Evolutionary conservation across 805 yeast species (phyloP), one percentile per base, ranked within the genome.

Genomic region (Yueomyces sinensis): DNA sequence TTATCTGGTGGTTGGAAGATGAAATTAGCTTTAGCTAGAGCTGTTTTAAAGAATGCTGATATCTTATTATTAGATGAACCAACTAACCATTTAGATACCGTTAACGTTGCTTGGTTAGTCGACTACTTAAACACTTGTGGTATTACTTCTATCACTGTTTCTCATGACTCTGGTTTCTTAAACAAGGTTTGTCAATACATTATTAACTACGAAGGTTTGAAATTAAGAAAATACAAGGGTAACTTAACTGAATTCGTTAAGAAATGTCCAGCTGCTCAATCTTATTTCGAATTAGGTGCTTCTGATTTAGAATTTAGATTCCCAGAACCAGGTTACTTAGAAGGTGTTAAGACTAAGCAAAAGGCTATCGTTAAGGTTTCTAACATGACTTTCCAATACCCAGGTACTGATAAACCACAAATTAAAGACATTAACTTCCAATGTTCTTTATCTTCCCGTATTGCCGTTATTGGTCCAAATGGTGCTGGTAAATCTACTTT

Each of bases 1-100:
- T 76, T 91, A 55, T 91, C 98, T 61, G 98, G 98, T 80, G 98
- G 98, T 78, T 89, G 98, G 98, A 91, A 91, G 80, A 89, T 89
- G 98, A 91, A 91, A 72, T 78, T 89, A 66, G 97, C 97, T 63
- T 76, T 89, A 60, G 97, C 98, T 56, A 84, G 96, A 72, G 98
- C 98, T 61, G 96, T 89, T 60, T 78, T 89, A 70, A 83, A 82
- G 76, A 87, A 87, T 70, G 97, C 98, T 60, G 94, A 83, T 68
- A 91, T 89, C 62, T 74, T 89, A 67, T 74, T 89, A 68, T 80
- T 89, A 66, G 98, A 89, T 75, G 98, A 89, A 77, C 98, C 98
- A 72, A 89, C 98, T 62, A 89, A 89, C 82, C 98, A 91, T 76
- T 82, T 91, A 82, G 98, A 91, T 73, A 87, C 95, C 58, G 96